Evolutionary conservation across 2,329 filamentous ascomycete genomes (phyloP).

Genomic region (Diaporthe batatas): DNA sequence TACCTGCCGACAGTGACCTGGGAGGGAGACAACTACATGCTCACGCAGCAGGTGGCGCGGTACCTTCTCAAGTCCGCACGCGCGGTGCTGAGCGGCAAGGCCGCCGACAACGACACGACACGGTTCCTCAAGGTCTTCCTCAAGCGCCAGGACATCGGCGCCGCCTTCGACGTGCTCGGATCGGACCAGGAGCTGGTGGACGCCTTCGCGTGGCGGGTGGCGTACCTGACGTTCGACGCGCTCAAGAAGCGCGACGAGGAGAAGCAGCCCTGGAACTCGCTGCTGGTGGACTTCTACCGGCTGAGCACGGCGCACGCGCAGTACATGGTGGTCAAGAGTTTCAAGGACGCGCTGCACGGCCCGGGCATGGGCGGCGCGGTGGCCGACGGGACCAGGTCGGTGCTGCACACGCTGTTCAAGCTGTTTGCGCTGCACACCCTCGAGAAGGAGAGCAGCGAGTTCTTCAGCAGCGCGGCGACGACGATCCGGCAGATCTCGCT

Average conservation of each 20-base stretch:
- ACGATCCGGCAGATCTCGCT: constrained; percentile 81
- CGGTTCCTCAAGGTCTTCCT: constrained; percentile 76
- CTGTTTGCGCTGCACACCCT: constrained; percentile 77
- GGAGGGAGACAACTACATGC: constrained; percentile 88
- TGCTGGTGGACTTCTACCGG: constrained; percentile 83
- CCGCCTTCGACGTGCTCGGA: constrained; percentile 80
- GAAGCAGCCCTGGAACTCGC: constrained; percentile 82
- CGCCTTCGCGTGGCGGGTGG: constrained; percentile 81
- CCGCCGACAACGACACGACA: constrained; percentile 74
- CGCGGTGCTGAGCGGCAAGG: constrained; percentile 74
- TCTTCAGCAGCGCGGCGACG: constrained; percentile 77
- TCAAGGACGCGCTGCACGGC: constrained; percentile 60
- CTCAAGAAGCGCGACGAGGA: constrained; percentile 80
- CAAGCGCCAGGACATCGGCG: constrained; percentile 75
- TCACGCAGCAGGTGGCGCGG: constrained; percentile 82
- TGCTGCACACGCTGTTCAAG: constrained; percentile 83
- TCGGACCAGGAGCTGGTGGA: constrained; percentile 78
- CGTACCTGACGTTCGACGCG: constrained; percentile 81
- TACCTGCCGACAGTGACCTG: constrained; percentile 79
- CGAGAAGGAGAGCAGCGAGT: constrained; percentile 77
- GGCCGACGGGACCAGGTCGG: constrained; percentile 66
- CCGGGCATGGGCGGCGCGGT: constrained; percentile 64
- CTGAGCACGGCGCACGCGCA: constrained; percentile 81
- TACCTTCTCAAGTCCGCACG: constrained; percentile 84
- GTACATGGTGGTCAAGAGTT: constrained; percentile 84